Base-by-base conservation (phyloP, 805 yeast species). In the Metschnikowia anglica region DNA sequence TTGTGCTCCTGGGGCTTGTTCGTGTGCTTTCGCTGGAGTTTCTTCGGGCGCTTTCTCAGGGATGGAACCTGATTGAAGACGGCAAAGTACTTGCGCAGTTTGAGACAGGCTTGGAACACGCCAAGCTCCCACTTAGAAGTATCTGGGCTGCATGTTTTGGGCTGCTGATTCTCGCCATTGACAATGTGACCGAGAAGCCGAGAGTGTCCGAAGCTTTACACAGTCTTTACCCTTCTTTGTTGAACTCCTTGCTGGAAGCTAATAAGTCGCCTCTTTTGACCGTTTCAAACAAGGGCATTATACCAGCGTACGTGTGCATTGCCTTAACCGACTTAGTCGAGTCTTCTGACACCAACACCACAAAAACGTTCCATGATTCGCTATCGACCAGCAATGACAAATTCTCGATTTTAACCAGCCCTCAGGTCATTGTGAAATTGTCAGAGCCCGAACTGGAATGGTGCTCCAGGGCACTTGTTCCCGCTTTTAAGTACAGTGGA, bases 81-180 rank as follows among this genome's bases (percentile, higher is more conserved):
- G 37, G 26, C 8, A 39, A 42, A 15, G 45, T 66, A 40, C 34
- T 63, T 54, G 39, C 60, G 39, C 48, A 55, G 34, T 59, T 86
- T 24, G 63, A 61, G n/a, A 62, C 70, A 13, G 97, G 97, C 0
- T 64, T 88, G 11, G 58, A 63, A 11, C 90, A 86, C 28, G 74
- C 85, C 53, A 86, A 85, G 51, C 62, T 74, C 10, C 76, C 76
- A 24, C 61, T 86, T 18, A 76, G 84, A 51, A 79, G 78, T 55
- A 64, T 79, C 16, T 91, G 97, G 97, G 73, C 75, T 42, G 56
- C 71, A 27, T 62, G 77, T 26, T 55, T 84, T 12, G 82, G 79
- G 4, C 51, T 58, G 5, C 41, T 49, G 38, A 38, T 73, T 2
- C 39, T 55, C 23, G 28, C 33, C 9, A 19, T 16, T 6, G 24